Evolutionary conservation across 768 basidiomycete genomes (phyloP).

Genomic region (Boletus pseudopeckii): DNA sequence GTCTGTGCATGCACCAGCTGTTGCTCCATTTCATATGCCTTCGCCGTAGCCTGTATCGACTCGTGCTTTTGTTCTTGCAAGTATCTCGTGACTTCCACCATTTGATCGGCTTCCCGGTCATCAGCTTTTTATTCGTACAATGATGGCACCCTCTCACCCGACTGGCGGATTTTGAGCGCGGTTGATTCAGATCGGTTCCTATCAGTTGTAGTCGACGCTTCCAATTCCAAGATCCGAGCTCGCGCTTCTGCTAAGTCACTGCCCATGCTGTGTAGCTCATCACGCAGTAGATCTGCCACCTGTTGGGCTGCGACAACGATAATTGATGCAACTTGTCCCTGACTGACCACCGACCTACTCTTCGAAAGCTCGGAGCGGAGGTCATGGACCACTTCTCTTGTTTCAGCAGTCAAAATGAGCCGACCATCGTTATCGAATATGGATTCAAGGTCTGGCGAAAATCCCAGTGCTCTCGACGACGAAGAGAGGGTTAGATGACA

Average conservation of each 20-base stretch:
- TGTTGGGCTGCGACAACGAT: slow-evolving; percentile 39
- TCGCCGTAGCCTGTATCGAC: slow-evolving; percentile 21
- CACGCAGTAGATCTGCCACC: slow-evolving; percentile 47
- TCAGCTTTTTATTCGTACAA: slow-evolving; percentile 12
- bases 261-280: slow-evolving; percentile 41
- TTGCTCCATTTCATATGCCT: slow-evolving; percentile 27
- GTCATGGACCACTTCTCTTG: slow-evolving; percentile 31
- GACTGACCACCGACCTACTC: slow-evolving; percentile 23
- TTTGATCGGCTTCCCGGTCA: slow-evolving; percentile 17
- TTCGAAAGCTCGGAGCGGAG: slow-evolving; percentile 35
- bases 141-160: slow-evolving; percentile 16
- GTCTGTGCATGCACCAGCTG: slow-evolving; percentile 21
- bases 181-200: slow-evolving; percentile 21
- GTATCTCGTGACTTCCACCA: slow-evolving; percentile 22
- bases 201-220: slow-evolving; percentile 23
- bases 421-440: slow-evolving; percentile 28
- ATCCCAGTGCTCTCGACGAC: neutral
- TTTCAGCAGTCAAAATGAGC: slow-evolving; percentile 24
- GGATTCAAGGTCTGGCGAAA: slow-evolving; percentile 26
- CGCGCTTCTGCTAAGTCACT: slow-evolving; percentile 43
- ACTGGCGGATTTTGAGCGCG: slow-evolving; percentile 22
- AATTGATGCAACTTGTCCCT: neutral
- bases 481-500: neutral
- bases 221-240: slow-evolving; percentile 37
- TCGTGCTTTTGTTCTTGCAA: slow-evolving; percentile 30